phyloP scores from a whole-genome alignment of 306 rosid genomes.

The Prunus dulcis region DNA sequence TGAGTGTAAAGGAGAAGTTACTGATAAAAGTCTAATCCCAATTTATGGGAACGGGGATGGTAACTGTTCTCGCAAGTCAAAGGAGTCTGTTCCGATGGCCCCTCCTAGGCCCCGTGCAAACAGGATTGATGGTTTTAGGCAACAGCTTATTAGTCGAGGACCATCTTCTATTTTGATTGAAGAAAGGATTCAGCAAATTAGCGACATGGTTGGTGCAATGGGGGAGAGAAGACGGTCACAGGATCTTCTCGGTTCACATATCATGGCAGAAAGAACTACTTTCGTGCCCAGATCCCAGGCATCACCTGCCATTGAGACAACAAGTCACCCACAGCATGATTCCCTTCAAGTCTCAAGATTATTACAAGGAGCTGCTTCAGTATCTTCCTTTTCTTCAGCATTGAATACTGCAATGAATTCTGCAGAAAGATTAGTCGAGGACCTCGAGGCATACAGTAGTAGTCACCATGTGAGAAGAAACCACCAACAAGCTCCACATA shows the following conservation, averaged over 20 bases:
- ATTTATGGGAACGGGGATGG: conserved; percentile 52
- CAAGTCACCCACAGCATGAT: conserved; percentile 25
- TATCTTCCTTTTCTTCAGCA: conserved; percentile 63
- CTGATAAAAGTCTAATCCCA: conserved; percentile 47
- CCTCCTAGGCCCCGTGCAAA: conserved; percentile 67
- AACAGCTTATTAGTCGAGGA: conserved; percentile 31
- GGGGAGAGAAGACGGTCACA: conserved; percentile 39
- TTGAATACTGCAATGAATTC: conserved; percentile 61
- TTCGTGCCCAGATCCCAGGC: conserved; percentile 17
- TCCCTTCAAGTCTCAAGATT: conserved; percentile 47
- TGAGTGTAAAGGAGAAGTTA: conserved; percentile 64
- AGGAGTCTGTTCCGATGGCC: conserved; percentile 30
- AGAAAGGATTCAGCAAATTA: conserved; percentile 50
- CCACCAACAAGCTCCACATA: conserved; percentile 19
- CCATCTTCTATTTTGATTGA: conserved; percentile 46
- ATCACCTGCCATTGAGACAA: conserved; percentile 18
- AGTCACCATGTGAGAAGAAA: conserved; percentile 24
- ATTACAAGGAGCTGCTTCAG: conserved; percentile 55
- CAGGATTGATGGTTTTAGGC: conserved; percentile 60
- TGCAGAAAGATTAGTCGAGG: conserved; percentile 61
- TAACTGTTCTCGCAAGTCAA: conserved; percentile 6
- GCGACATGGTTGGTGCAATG: conserved; percentile 37
- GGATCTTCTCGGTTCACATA: conserved; percentile 17
- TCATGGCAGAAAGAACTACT: conserved; percentile 29
- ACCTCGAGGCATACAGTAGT: conserved; percentile 51